Percentiles rank a stretch among this genome's conserved stretches.
Conservation (phyloP, 2,329 filamentous ascomycete genomes). For the Cercospora berteroae region DNA sequence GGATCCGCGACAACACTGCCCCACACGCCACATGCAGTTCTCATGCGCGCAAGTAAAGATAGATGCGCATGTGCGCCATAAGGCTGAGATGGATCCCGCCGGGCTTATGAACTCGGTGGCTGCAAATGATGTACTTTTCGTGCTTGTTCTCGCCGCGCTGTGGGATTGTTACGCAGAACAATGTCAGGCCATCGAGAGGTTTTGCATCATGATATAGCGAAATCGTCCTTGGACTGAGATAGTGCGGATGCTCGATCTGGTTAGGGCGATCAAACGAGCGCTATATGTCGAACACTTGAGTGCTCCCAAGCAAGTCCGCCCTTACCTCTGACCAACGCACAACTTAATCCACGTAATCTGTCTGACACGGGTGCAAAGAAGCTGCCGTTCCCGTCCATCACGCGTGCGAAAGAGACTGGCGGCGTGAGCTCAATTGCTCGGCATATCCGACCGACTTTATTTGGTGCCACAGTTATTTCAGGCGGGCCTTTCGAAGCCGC, state of each 20-base stretch:
- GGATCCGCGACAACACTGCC: background rate
- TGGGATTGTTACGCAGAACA: background rate
- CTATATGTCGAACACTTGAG: background rate
- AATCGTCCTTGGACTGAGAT: background rate
- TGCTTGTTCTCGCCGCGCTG: background rate
- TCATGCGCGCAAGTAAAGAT: background rate
- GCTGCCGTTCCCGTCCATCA: background rate
- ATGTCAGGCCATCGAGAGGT: background rate
- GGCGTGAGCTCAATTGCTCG: background rate
- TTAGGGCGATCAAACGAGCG: background rate
- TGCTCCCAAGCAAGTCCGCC: background rate
- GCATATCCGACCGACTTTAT: background rate
- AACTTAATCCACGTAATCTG: background rate
- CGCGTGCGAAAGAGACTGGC: background rate
- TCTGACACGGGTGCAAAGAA: background rate
- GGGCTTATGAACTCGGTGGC: background rate
- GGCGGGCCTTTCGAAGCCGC: background rate
- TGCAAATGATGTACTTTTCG: background rate
- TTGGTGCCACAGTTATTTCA: background rate
- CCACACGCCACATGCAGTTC: background rate
- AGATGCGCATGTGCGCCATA: background rate
- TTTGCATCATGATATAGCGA: background rate
- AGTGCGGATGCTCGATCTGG: background rate
- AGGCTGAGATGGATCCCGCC: background rate
- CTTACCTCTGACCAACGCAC: background rate